Conservation (phyloP, 768 basidiomycete genomes). For the Russula earlei region DNA sequence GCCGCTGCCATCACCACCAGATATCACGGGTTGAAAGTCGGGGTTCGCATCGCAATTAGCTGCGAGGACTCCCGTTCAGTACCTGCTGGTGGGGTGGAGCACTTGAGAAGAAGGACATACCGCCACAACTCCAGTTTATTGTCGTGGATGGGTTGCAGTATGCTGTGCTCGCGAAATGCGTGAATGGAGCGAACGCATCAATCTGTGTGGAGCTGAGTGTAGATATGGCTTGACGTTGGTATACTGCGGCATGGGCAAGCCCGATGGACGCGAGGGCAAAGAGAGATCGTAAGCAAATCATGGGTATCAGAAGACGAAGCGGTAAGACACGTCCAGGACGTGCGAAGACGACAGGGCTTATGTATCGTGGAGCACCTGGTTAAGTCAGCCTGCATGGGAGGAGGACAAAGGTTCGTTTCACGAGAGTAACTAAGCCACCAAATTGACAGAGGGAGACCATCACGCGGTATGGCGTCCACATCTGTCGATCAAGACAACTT, state of each 20-base stretch:
- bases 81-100: too few species aligned
- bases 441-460: not conserved
- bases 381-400: not conserved
- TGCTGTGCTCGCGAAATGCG: slow-evolving; percentile 26
- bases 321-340: not conserved
- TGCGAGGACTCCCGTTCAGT: slow-evolving; percentile 12
- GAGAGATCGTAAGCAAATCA: not conserved
- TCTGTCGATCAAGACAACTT: not conserved
- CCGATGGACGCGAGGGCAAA: not conserved
- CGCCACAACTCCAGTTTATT: slow-evolving; percentile 25
- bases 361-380: not conserved
- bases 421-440: not conserved
- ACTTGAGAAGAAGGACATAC: slow-evolving; percentile 21
- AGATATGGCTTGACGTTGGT: slow-evolving; percentile 18
- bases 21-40: slow-evolving; percentile 37
- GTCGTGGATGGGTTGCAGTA: slow-evolving; percentile 27
- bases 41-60: slow-evolving; percentile 41
- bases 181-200: slow-evolving; percentile 24
- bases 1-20: slow-evolving; percentile 37
- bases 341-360: not conserved
- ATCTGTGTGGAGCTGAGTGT: slow-evolving; percentile 23
- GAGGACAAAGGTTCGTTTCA: too few species aligned
- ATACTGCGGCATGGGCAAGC: not conserved
- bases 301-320: not conserved
- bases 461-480: too few species aligned